phyloP scores from a whole-genome alignment of 1,284 basidiomycete genomes.

The Cryptococcus jaspeensis region DNA sequence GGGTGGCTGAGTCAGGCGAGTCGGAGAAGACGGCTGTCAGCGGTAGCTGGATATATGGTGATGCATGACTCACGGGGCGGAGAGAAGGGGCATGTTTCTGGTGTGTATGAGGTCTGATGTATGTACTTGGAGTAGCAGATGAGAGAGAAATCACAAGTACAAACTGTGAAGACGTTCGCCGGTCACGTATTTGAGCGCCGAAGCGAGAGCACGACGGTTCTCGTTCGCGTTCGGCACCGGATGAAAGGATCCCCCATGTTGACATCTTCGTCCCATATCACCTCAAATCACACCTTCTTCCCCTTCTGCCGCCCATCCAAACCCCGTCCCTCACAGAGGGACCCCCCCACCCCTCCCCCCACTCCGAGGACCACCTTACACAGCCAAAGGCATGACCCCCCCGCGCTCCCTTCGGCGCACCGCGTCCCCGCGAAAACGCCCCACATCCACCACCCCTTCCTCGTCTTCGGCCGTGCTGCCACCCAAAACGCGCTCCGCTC shows the following conservation, averaged over 20 bases:
- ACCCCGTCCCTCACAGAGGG: neutral
- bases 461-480: neutral
- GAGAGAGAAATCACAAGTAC: neutral
- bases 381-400: neutral
- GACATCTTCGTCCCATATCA: no score
- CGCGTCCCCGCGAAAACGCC: neutral
- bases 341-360: neutral
- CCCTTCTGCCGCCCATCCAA: no score
- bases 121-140: neutral
- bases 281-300: no score
- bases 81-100: conserved; percentile 16
- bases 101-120: neutral
- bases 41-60: neutral
- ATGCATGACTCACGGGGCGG: conserved; percentile 16
- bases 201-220: no score
- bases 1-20: conserved; percentile 30
- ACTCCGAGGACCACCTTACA: neutral
- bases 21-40: neutral
- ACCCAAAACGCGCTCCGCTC: neutral
- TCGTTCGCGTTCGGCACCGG: no score
- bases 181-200: no score
- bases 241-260: no score
- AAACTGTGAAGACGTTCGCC: no score
- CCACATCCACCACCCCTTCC: neutral
- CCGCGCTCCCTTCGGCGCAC: no score